These are phyloP conservation scores for Fagopyrum esculentum DNA, from an alignment of 148 eudicot genomes.

Conservation along the genomic window DNA sequence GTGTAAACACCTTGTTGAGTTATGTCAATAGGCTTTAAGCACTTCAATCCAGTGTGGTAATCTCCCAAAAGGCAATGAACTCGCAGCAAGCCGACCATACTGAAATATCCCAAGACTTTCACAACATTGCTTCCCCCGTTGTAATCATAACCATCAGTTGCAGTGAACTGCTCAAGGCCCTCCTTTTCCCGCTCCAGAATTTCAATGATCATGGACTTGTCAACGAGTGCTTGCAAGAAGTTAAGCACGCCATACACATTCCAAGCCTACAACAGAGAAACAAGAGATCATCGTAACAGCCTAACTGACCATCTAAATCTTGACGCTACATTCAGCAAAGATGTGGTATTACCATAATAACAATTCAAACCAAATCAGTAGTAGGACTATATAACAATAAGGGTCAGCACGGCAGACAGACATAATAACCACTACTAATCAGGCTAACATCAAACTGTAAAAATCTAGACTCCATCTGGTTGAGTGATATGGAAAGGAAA, in stretches of 20 bases:
- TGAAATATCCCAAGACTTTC: slow-evolving; percentile 93
- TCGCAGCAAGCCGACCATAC: slow-evolving; percentile 92
- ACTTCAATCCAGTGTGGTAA: slow-evolving; percentile 91
- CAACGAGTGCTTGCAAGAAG: slow-evolving; percentile 93
- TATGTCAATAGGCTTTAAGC: slow-evolving; percentile 83
- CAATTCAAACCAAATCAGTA: neutral
- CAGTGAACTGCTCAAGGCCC: slow-evolving; percentile 88
- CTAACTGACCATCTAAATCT: slow-evolving; percentile 18
- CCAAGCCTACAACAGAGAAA: slow-evolving; percentile 62
- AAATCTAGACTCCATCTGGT: no score
- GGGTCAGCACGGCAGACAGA: slow-evolving; percentile 19
- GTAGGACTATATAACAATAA: neutral
- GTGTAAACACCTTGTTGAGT: slow-evolving; percentile 90
- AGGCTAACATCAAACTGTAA: no score
- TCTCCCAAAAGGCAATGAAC: slow-evolving; percentile 91
- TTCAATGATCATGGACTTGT: slow-evolving; percentile 74
- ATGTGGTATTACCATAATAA: neutral
- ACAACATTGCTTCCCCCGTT: slow-evolving; percentile 93
- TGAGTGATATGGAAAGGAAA: no score
- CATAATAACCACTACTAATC: no score
- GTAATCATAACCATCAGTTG: slow-evolving; percentile 94
- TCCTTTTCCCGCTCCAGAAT: slow-evolving; percentile 84
- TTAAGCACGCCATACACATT: slow-evolving; percentile 97
- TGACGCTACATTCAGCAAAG: neutral
- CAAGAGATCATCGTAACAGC: neutral